Evolutionary conservation across 106 monocot genomes (phyloP), one percentile per base, ranked within the genome.

Genomic region (Dendrobium catenatum): DNA sequence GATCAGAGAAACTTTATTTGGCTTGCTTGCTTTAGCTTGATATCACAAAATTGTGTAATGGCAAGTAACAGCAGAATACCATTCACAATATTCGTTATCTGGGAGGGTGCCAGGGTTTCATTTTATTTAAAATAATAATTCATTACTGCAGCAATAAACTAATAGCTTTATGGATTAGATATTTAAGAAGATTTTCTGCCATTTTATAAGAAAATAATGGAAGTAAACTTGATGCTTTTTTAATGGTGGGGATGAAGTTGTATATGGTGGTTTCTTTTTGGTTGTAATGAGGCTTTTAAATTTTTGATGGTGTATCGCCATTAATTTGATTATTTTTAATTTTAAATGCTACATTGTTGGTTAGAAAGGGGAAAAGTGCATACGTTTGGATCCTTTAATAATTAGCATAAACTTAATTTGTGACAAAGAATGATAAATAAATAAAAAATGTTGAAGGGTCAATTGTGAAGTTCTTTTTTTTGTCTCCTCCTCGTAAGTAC

Each of bases 1-100:
- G 42, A 29, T 22, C 41, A 74, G 74, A 44, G 11, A 73, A 19
- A 73, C 16, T 73, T 68, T 26, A 70, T 70, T 70, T 70, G 70
- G 70, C 70, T 70, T 33, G 70, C 15, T 37, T 70, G 11, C 29
- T 17, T 17, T 70, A 70, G 70, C 37, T 37, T 70, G 70, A 37
- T 70, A 22, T 22, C 37, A 70, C 33, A 68, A 70, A 70, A 37
- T 70, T 70, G 15, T 70, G 33, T 37, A 37, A 13, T 33, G 70
- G 15, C 11, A 15, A 70, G 64, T 11, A 37, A 37, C 2, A 70
- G 17, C 70, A 70, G 11, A 37, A 70, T 70, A 70, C 29, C 37
- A 70, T 16, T 70, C 37, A 10, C 0, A 70, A 9, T 68, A 8
- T 1, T 31, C 31, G n/a, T 26, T 68, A 68, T 29, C 68, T 29